phyloP scores from a whole-genome alignment of 345 rosid genomes.

The Erucastrum elatum region DNA sequence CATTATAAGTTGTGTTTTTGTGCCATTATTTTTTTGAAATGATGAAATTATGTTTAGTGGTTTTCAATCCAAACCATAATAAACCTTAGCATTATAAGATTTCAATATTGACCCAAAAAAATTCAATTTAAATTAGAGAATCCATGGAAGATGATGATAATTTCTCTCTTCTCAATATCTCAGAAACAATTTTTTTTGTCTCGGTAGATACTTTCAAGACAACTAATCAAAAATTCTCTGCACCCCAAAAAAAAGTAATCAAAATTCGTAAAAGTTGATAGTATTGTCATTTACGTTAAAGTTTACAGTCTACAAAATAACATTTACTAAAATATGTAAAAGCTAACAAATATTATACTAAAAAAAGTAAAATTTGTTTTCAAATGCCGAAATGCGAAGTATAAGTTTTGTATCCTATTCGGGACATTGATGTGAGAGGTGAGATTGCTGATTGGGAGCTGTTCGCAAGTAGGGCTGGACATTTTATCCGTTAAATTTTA shows the following conservation, averaged over 20 bases:
- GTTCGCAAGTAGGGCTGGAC: conserved; percentile 10
- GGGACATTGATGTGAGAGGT: conserved; percentile 33
- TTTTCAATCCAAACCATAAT: too few species aligned
- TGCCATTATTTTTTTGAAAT: too few species aligned
- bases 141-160: too few species aligned
- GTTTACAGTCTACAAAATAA: not conserved
- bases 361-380: not conserved
- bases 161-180: too few species aligned
- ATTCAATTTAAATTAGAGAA: not conserved
- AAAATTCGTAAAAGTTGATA: not conserved
- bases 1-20: too few species aligned
- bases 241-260: not conserved
- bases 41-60: too few species aligned
- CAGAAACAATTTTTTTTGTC: too few species aligned
- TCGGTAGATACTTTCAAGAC: not conserved
- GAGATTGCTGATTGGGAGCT: conserved; percentile 18
- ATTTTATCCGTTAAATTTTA: too few species aligned
- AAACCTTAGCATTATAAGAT: too few species aligned
- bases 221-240: not conserved
- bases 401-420: not conserved
- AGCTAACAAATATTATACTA: not conserved
- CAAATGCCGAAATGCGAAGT: not conserved
- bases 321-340: not conserved
- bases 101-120: too few species aligned
- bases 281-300: not conserved